Evolutionary conservation across 179 eudicot species (phyloP), one percentile per base, ranked within the genome.

Genomic region (Vitellaria paradoxa): DNA sequence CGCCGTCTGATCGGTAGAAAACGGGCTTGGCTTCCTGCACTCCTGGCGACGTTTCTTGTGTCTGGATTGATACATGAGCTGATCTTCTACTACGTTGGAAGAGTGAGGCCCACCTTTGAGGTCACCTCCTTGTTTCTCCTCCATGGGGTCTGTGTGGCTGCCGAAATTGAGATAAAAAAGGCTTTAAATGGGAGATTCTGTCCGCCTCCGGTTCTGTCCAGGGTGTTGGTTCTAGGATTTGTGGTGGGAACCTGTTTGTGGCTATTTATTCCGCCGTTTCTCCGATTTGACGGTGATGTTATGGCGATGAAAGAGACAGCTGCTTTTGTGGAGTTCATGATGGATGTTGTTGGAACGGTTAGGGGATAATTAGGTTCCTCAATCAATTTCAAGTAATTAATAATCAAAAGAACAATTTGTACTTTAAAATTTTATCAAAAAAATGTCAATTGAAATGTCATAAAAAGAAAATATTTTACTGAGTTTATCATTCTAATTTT

Each of bases 51-150:
- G 0, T 89, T 89, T 52, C 7, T 83, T 0, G 88, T 90, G 5
- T 89, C 93, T 3, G 92, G 78, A 0, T 4, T 85, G 20, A 86
- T 90, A 91, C 93, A 90, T 21, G 93, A 91, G 88, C 70, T 90
- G 52, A 77, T 90, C 3, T 85, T 89, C 52, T 88, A 80, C 73
- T 76, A 85, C 76, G 12, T 87, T 2, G 89, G 86, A 7, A 81
- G 89, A 6, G 18, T 72, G 67, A 66, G 26, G 47, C 80, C 84
- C 26, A 82, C 86, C 12, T 74, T 79, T 52, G 84, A 85, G 76
- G 81, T 84, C 26, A 83, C 81, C 17, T 77, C 79, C 47, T 91
- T 88, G 80, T 91, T 82, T n/a, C n/a, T n/a, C n/a, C n/a, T n/a
- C n/a, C n/a, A n/a, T n/a, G n/a, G n/a, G n/a, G n/a, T n/a, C n/a